Conservation (phyloP, 2,329 filamentous ascomycete species). For the Diaporthe helianthi region DNA sequence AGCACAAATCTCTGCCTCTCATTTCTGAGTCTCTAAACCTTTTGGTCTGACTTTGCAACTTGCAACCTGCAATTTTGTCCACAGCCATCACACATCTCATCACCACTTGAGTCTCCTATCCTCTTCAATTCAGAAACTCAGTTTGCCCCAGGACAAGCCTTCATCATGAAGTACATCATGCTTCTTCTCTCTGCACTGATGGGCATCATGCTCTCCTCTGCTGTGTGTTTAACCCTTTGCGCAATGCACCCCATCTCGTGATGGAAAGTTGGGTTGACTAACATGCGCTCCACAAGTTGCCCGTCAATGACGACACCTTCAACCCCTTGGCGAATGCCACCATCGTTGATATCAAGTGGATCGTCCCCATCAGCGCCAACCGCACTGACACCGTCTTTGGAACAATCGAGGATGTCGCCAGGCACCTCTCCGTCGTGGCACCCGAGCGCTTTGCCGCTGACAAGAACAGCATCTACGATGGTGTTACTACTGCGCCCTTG, state of each 20-base stretch:
- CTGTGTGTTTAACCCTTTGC: neutral
- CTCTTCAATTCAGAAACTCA: neutral
- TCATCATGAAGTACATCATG: constrained; percentile 9
- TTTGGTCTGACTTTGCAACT: neutral
- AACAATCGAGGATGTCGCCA: constrained; percentile 17
- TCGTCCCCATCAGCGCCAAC: neutral
- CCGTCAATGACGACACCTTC: neutral
- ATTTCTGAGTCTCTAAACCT: neutral
- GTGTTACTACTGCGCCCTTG: neutral
- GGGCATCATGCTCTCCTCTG: constrained; percentile 10
- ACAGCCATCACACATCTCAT: neutral
- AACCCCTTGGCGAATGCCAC: neutral
- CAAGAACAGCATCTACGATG: constrained; percentile 1
- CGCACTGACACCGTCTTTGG: constrained; percentile 1
- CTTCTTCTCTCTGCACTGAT: constrained; percentile 4
- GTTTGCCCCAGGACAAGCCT: neutral
- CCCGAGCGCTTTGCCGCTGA: neutral
- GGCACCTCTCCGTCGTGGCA: neutral
- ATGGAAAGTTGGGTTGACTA: neutral
- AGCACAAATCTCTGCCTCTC: neutral
- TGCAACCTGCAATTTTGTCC: neutral
- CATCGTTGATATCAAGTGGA: neutral
- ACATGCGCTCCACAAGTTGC: neutral
- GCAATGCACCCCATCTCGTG: neutral
- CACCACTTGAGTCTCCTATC: neutral